Conservation (phyloP, 345 rosid species). For the Leavenworthia alabamica region DNA sequence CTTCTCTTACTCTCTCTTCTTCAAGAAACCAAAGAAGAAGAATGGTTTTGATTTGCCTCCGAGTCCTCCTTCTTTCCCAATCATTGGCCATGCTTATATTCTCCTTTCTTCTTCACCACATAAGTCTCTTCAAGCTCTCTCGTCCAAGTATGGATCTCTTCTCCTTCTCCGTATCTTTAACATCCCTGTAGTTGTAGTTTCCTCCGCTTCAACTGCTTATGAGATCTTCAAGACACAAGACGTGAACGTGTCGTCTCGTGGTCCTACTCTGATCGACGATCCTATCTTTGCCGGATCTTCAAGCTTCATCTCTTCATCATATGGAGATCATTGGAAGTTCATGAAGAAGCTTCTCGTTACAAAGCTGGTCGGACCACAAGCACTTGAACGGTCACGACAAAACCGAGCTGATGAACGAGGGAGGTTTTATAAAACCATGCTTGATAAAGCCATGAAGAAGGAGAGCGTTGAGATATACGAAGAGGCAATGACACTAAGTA, state of each 20-base stretch:
- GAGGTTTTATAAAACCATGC: not conserved
- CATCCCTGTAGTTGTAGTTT: not conserved
- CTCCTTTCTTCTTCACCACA: not conserved
- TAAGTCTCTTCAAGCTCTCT: slow-evolving; percentile 3
- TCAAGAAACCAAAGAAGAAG: slow-evolving; percentile 9
- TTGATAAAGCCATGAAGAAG: slow-evolving; percentile 9
- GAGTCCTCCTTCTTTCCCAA: slow-evolving; percentile 9
- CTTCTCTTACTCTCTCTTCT: not conserved
- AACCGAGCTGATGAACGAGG: slow-evolving; percentile 7
- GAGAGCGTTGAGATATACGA: slow-evolving; percentile 15
- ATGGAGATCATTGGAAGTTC: slow-evolving; percentile 23
- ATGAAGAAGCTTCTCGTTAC: slow-evolving; percentile 22
- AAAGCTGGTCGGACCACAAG: slow-evolving; percentile 11
- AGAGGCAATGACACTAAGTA: slow-evolving; percentile 6
- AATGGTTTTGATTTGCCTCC: not conserved
- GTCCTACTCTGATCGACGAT: not conserved
- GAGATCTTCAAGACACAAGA: slow-evolving; percentile 14
- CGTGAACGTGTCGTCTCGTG: not conserved
- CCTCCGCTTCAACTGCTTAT: slow-evolving; percentile 10
- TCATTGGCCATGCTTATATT: slow-evolving; percentile 9
- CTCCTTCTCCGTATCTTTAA: slow-evolving; percentile 12
- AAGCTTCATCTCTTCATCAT: not conserved
- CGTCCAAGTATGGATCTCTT: slow-evolving; percentile 12
- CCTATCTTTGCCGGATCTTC: slow-evolving; percentile 5
- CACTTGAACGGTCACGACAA: slow-evolving; percentile 7